phyloP scores from a whole-genome alignment of 257 asterid species.

The Solanum pimpinellifolium region DNA sequence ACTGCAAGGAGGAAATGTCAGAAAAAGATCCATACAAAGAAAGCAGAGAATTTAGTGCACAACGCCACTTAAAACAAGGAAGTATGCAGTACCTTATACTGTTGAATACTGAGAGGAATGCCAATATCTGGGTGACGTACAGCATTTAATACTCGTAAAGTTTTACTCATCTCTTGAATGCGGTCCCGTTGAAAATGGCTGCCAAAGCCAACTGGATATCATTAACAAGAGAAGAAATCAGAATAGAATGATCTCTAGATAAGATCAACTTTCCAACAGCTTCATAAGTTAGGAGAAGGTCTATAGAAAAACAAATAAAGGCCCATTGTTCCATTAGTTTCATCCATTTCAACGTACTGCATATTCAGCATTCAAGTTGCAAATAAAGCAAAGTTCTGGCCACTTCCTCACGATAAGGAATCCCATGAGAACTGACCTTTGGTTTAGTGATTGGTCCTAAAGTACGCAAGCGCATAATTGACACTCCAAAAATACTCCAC shows the following conservation, averaged over 20 bases:
- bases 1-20: conserved; percentile 28
- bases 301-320: background rate
- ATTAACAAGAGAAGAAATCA: conserved; percentile 60
- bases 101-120: conserved; percentile 87
- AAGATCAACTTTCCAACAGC: conserved; percentile 4
- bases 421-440: background rate
- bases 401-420: background rate
- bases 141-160: conserved; percentile 78
- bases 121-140: conserved; percentile 74
- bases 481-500: background rate
- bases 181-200: conserved; percentile 87
- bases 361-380: background rate
- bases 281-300: background rate
- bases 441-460: background rate
- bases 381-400: background rate
- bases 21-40: background rate
- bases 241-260: conserved; percentile 25
- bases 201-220: conserved; percentile 91
- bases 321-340: background rate
- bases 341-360: background rate
- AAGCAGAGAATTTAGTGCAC: background rate
- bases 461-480: background rate
- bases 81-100: conserved; percentile 59
- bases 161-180: conserved; percentile 76
- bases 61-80: background rate